These are phyloP conservation scores for barley (Hordeum vulgare) DNA, from an alignment of 176 grass and related monocot genomes.

Conservation along the genomic window MorexV3_pseudomolecules_assembly NC_058523.1:231533007-231533506, in stretches of 20 bases:
- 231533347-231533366: constrained; percentile 16
- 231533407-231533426: no score
- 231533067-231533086: background rate
- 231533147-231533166: background rate
- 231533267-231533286: background rate
- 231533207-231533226: background rate
- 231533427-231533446: no score
- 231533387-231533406: constrained; percentile 1
- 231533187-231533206: background rate
- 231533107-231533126: background rate
- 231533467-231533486: no score
- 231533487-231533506: no score
- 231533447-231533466: no score
- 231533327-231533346: background rate
- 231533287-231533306: background rate
- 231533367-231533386: constrained; percentile 2
- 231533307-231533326: background rate
- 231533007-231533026: background rate
- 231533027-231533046: background rate
- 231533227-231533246: background rate
- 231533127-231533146: background rate
- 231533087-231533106: background rate
- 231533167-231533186: constrained; percentile 2
- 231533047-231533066: background rate
- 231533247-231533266: constrained; percentile 12